phyloP scores from a whole-genome alignment of 441 rosid genomes.

The Geranium incanum region DNA sequence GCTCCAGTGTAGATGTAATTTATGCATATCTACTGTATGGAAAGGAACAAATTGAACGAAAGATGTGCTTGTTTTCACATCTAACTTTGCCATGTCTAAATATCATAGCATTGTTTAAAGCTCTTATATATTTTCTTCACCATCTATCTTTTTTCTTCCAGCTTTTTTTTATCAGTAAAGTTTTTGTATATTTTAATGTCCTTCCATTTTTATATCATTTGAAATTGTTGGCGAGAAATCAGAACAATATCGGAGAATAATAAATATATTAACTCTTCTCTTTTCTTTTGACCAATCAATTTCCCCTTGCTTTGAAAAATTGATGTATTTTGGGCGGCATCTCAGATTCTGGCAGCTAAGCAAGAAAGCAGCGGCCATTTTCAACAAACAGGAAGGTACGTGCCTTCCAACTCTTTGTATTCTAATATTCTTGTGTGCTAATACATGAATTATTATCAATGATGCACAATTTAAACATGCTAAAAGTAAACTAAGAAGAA shows the following conservation, averaged over 20 bases:
- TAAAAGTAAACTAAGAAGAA: not conserved
- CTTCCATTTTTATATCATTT: slow-evolving; percentile 1
- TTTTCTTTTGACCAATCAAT: not conserved
- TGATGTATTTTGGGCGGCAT: not conserved
- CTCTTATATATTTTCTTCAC: not conserved
- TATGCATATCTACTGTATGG: not conserved
- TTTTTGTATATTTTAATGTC: not conserved
- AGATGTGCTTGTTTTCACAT: slow-evolving; percentile 2
- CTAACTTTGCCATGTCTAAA: not conserved
- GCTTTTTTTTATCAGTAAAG: not conserved
- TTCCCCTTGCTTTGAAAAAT: not conserved
- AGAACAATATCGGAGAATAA: not conserved
- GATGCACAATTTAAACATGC: not conserved
- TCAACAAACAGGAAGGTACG: not conserved
- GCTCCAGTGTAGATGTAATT: not conserved
- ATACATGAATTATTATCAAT: not conserved
- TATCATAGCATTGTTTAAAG: not conserved
- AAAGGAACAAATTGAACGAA: not conserved
- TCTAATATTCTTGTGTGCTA: not conserved
- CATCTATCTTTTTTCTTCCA: not conserved
- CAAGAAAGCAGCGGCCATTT: not conserved
- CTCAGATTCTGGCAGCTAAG: slow-evolving; percentile 7
- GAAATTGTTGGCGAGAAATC: not conserved
- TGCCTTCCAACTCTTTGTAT: not conserved
- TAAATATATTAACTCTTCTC: not conserved